Conservation (phyloP, 179 eudicot genomes). For the Patellifolia procumbens region DNA sequence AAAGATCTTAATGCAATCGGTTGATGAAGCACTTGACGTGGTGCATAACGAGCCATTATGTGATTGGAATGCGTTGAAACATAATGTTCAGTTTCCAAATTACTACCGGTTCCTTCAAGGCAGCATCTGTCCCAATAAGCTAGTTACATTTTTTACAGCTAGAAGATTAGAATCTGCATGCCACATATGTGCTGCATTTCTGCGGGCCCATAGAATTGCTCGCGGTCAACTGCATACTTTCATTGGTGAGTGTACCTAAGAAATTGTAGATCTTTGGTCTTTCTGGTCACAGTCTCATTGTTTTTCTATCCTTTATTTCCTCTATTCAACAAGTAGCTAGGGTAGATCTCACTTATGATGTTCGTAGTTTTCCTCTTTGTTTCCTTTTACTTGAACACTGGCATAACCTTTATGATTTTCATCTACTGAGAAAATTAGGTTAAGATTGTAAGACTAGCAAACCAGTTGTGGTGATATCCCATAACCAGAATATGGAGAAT, state of each 20-base stretch:
- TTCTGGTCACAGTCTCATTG: neutral
- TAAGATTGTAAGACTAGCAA: too few species aligned
- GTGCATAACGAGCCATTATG: slow-evolving; percentile 66
- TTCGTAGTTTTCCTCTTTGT: too few species aligned
- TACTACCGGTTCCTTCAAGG: slow-evolving; percentile 75
- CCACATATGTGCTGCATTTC: slow-evolving; percentile 84
- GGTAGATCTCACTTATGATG: neutral
- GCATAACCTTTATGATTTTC: too few species aligned
- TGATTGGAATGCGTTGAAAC: slow-evolving; percentile 86
- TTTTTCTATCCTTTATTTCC: neutral
- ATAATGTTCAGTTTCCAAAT: slow-evolving; percentile 70
- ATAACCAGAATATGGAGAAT: slow-evolving; percentile 5
- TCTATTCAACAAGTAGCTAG: too few species aligned
- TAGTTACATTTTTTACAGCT: slow-evolving; percentile 78
- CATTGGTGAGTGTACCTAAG: slow-evolving; percentile 56
- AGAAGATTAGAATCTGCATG: slow-evolving; percentile 86
- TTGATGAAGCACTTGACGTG: slow-evolving; percentile 84
- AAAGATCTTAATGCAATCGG: slow-evolving; percentile 85
- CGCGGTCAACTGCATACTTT: slow-evolving; percentile 78
- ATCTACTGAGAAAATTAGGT: too few species aligned
- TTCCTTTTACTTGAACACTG: too few species aligned
- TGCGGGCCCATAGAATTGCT: slow-evolving; percentile 82
- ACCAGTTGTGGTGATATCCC: too few species aligned
- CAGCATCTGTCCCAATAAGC: slow-evolving; percentile 59
- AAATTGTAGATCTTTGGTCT: neutral